Evolutionary conservation across 2,329 filamentous ascomycete species (phyloP).

Genomic region (Onygenales sp.): DNA sequence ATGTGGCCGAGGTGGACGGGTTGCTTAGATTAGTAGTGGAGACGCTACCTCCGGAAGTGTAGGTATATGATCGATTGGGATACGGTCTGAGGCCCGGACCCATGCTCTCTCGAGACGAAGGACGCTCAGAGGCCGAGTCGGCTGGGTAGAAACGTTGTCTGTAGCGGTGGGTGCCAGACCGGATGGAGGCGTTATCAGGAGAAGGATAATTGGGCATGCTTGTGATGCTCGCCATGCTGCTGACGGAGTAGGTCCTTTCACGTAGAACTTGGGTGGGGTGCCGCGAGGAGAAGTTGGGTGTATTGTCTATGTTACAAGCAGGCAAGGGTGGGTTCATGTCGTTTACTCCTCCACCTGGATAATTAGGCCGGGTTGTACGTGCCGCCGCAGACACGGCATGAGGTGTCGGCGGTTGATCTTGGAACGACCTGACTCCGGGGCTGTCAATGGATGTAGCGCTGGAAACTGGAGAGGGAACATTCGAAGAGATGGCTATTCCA

Average conservation of each 20-base stretch:
- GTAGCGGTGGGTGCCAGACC: conserved; percentile 7
- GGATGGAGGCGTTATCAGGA: conserved; percentile 8
- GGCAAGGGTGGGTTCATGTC: too few species aligned
- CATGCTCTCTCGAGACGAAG: conserved; percentile 4
- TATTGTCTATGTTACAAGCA: not conserved
- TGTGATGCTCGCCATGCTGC: conserved; percentile 10
- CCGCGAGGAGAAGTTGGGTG: not conserved
- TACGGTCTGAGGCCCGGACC: not conserved
- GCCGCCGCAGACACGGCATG: not conserved
- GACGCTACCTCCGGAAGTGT: conserved; percentile 1
- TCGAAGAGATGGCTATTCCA: conserved; percentile 1
- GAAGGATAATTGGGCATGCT: conserved; percentile 11
- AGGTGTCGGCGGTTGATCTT: not conserved
- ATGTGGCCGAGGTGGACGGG: not conserved
- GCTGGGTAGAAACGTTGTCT: conserved; percentile 1
- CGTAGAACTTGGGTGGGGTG: not conserved
- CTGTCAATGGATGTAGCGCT: not conserved
- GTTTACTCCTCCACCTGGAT: too few species aligned
- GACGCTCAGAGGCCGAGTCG: not conserved
- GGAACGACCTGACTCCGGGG: not conserved
- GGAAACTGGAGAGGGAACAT: not conserved
- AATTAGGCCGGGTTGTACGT: too few species aligned
- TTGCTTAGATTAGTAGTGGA: conserved; percentile 6
- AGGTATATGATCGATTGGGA: not conserved
- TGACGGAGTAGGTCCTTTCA: conserved; percentile 9